phyloP scores from a whole-genome alignment of 345 rosid species.

The Litchi chinensis region DNA sequence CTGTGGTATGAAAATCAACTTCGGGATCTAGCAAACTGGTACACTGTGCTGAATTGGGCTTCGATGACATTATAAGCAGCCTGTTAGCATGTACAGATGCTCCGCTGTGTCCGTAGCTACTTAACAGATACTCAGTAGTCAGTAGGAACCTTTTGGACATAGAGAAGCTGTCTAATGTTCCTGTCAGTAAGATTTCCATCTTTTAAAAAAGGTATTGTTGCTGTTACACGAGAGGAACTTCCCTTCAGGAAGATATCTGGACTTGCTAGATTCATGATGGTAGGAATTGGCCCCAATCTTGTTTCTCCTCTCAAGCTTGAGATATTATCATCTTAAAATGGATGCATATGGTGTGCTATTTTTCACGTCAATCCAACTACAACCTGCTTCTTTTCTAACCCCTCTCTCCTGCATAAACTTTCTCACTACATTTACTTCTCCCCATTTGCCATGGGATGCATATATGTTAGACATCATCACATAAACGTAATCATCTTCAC shows the following conservation, averaged over 20 bases:
- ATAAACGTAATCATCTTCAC: conserved; percentile 63
- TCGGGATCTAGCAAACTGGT: not conserved
- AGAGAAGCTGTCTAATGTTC: too few species aligned
- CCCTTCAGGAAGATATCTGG: not conserved
- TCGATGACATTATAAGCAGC: too few species aligned
- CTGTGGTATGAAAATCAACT: not conserved
- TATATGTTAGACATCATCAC: conserved; percentile 63
- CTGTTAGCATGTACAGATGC: too few species aligned
- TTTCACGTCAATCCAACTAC: conserved; percentile 68
- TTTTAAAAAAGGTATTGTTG: not conserved
- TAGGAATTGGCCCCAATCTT: not conserved
- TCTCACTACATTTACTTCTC: conserved; percentile 50
- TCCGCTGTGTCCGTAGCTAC: too few species aligned
- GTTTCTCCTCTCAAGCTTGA: not conserved
- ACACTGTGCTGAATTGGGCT: not conserved
- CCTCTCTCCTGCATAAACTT: conserved; percentile 63
- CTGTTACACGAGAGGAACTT: not conserved
- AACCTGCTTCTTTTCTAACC: conserved; percentile 59
- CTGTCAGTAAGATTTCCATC: too few species aligned
- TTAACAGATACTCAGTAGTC: too few species aligned
- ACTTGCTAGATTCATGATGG: not conserved
- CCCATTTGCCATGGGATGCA: conserved; percentile 65
- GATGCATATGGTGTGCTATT: not conserved
- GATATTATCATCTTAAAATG: not conserved
- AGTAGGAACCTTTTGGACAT: too few species aligned